Evolutionary conservation across 2,329 filamentous ascomycete species (phyloP).

Genomic region (Fusarium hainanense): DNA sequence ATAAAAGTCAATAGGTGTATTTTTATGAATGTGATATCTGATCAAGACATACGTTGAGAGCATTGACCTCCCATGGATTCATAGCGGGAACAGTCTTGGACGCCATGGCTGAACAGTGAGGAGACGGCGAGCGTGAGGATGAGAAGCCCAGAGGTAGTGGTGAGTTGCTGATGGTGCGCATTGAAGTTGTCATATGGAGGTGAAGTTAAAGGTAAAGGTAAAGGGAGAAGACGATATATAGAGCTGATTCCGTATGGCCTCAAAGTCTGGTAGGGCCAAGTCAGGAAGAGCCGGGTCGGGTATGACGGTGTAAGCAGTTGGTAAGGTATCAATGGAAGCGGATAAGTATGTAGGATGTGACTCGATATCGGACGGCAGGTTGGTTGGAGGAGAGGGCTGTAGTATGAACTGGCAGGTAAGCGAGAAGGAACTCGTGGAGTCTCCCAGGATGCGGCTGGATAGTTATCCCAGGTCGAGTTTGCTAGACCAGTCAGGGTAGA

Average conservation of each 20-base stretch:
- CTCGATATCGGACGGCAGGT: background rate
- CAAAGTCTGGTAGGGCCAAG: slow-evolving; percentile 2
- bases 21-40: background rate
- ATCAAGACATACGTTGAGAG: slow-evolving; percentile 38
- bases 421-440: slow-evolving; percentile 8
- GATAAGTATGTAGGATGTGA: slow-evolving; percentile 1
- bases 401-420: slow-evolving; percentile 24
- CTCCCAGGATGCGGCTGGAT: slow-evolving; percentile 27
- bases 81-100: slow-evolving; percentile 32
- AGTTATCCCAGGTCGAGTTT: slow-evolving; percentile 20
- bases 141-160: slow-evolving; percentile 18
- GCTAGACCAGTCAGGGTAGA: slow-evolving; percentile 8
- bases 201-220: background rate
- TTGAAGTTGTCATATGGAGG: slow-evolving; percentile 28
- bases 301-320: slow-evolving; percentile 21
- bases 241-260: background rate
- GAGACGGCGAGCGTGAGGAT: slow-evolving; percentile 13
- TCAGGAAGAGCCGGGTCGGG: slow-evolving; percentile 6
- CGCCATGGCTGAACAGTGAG: slow-evolving; percentile 25
- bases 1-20: slow-evolving; percentile 14
- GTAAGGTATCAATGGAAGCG: slow-evolving; percentile 28
- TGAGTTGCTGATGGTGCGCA: slow-evolving; percentile 29
- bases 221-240: slow-evolving; percentile 24
- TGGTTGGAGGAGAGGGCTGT: background rate
- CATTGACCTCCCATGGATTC: slow-evolving; percentile 45